phyloP scores from a whole-genome alignment of 352 stramenopile genomes.

The Albugo laibachii region DNA sequence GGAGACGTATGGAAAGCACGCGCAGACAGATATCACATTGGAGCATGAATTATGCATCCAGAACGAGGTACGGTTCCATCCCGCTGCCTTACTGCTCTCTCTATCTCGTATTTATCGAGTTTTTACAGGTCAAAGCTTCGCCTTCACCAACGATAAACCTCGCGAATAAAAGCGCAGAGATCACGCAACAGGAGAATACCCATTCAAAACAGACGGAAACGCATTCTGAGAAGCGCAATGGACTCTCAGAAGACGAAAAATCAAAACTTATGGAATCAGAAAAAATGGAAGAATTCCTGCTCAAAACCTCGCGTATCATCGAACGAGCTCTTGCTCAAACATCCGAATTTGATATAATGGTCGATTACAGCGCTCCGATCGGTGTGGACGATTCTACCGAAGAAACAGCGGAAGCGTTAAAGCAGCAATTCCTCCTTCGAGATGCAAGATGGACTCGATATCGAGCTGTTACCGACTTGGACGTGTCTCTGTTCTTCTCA shows the following conservation, averaged over 20 bases:
- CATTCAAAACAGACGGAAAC: too few species aligned
- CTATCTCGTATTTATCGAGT: too few species aligned
- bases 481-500: conserved; percentile 66
- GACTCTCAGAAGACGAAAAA: conserved; percentile 25
- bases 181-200: too few species aligned
- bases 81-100: not conserved
- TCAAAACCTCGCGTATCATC: conserved; percentile 55
- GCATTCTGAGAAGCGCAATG: too few species aligned
- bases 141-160: too few species aligned
- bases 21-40: conserved; percentile 63
- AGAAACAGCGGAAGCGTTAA: conserved; percentile 40
- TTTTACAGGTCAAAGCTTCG: too few species aligned
- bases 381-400: conserved; percentile 33
- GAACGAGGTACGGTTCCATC: conserved; percentile 12
- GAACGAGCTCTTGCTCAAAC: conserved; percentile 58
- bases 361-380: conserved; percentile 57
- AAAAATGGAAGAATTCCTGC: conserved; percentile 53
- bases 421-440: conserved; percentile 44
- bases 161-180: too few species aligned
- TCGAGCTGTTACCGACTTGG: conserved; percentile 62
- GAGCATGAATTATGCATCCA: conserved; percentile 47
- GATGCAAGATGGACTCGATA: conserved; percentile 69
- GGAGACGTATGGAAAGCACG: conserved; percentile 73
- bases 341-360: conserved; percentile 67
- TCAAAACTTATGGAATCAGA: conserved; percentile 50